Conservation (phyloP, 31 red algal species). For the Asparagopsis taxiformis region DNA sequence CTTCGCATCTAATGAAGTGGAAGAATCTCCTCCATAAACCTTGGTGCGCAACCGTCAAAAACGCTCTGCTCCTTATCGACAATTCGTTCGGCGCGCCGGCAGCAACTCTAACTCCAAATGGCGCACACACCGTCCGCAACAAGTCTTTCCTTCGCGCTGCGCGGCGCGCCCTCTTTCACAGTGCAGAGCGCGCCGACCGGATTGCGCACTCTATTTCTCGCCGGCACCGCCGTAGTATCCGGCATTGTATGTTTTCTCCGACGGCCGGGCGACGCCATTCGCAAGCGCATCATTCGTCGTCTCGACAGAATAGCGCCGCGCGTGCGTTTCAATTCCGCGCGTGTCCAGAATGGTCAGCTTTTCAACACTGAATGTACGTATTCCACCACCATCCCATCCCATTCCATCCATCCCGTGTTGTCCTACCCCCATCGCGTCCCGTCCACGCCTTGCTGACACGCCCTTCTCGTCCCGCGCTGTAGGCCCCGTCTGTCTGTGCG, state of each 20-base stretch:
- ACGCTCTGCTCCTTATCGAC: too few relatives aligned
- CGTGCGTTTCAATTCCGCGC: constrained; percentile 13
- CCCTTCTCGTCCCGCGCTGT: too few relatives aligned
- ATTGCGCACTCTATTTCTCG: constrained; percentile 27
- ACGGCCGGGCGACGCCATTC: constrained; percentile 23
- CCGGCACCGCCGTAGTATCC: constrained; percentile 30
- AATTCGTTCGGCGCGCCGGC: too few relatives aligned
- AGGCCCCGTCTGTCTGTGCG: constrained; percentile 64
- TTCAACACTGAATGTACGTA: constrained; percentile 60
- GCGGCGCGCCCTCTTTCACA: constrained; percentile 26
- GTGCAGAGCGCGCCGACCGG: constrained; percentile 23
- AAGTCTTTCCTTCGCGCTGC: constrained; percentile 41
- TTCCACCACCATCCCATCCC: too few relatives aligned
- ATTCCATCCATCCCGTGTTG: too few relatives aligned
- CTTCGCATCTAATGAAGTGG: too few relatives aligned
- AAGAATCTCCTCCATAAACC: too few relatives aligned
- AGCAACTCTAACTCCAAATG: too few relatives aligned
- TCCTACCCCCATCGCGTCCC: too few relatives aligned
- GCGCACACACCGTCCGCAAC: constrained; percentile 6
- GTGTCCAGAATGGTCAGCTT: constrained; percentile 10
- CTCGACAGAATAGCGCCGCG: constrained; percentile 45
- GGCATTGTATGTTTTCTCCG: constrained; percentile 48
- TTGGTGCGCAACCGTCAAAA: too few relatives aligned
- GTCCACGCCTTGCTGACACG: too few relatives aligned
- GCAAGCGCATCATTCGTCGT: constrained; percentile 39